These are phyloP conservation scores for Vanilla planifolia DNA, from an alignment of 106 monocot species.

Conservation along the genomic window DNA sequence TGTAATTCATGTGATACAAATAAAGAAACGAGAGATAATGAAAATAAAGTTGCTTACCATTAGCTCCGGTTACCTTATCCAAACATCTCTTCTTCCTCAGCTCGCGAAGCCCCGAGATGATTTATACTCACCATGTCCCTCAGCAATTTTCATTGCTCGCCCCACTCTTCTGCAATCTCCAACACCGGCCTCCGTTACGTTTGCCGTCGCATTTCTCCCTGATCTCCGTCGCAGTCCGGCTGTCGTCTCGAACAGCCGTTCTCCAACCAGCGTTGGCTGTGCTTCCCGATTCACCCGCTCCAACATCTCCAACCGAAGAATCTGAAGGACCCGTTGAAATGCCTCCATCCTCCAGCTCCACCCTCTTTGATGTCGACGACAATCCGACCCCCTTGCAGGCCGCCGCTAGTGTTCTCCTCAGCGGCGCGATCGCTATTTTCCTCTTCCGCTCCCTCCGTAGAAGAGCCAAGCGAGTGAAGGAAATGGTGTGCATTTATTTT, in stretches of 20 bases:
- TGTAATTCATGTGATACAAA: too few species aligned
- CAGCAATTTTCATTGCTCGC: neutral
- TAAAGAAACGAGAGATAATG: too few species aligned
- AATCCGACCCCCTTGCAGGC: conserved; percentile 77
- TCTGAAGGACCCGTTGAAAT: conserved; percentile 69
- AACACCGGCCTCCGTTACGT: neutral
- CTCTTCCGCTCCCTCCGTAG: conserved; percentile 93
- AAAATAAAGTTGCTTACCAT: too few species aligned
- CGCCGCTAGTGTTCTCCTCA: conserved; percentile 84
- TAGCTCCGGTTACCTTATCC: too few species aligned
- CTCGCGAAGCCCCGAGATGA: neutral
- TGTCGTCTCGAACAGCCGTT: neutral
- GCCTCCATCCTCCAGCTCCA: conserved; percentile 20
- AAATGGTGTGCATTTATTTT: conserved; percentile 33
- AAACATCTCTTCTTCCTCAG: neutral
- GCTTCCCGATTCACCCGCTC: neutral
- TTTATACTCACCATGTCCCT: neutral
- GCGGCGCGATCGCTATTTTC: conserved; percentile 84
- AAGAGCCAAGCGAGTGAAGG: conserved; percentile 81
- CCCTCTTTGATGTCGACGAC: conserved; percentile 62
- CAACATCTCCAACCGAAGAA: conserved; percentile 1
- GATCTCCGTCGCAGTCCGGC: neutral
- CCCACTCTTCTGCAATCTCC: neutral
- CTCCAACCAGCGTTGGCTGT: conserved; percentile 5
- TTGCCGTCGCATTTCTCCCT: neutral